These are phyloP conservation scores for Gossypium rotundifolium DNA, from an alignment of 345 rosid genomes.

Conservation along the genomic window DNA sequence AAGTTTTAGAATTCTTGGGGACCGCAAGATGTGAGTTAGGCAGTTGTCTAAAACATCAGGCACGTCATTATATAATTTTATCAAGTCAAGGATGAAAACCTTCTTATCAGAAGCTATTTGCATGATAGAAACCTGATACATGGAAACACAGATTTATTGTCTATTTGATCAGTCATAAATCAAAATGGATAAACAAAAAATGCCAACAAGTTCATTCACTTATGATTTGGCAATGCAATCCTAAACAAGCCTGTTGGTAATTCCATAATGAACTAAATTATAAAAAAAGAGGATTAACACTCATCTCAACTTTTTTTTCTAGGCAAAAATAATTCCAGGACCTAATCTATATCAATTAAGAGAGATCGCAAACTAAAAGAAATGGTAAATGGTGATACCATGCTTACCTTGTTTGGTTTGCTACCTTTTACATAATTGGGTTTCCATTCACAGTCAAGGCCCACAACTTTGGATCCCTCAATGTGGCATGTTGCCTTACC, in stretches of 20 bases:
- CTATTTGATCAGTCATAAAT: not conserved
- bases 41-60: conserved; percentile 60
- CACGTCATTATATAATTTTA: conserved; percentile 61
- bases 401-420: conserved; percentile 65
- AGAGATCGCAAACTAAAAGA: not conserved
- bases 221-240: not conserved
- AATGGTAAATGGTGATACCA: conserved; percentile 4
- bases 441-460: conserved; percentile 96
- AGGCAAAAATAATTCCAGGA: not conserved
- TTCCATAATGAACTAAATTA: not conserved
- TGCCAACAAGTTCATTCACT: not conserved
- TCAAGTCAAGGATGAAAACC: conserved; percentile 81
- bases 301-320: not conserved
- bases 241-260: not conserved
- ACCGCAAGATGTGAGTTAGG: conserved; percentile 71
- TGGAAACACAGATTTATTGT: conserved; percentile 4
- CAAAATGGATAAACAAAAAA: not conserved
- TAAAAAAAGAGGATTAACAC: not conserved
- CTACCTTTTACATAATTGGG: conserved; percentile 75
- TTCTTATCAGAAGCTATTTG: conserved; percentile 73
- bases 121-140: conserved; percentile 87
- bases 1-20: conserved; percentile 66
- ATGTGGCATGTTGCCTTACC: conserved; percentile 45
- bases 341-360: not conserved
- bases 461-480: conserved; percentile 70